Base-by-base conservation (phyloP, 1,139 yeast genomes). In the Geotrichum fermentans region DNA sequence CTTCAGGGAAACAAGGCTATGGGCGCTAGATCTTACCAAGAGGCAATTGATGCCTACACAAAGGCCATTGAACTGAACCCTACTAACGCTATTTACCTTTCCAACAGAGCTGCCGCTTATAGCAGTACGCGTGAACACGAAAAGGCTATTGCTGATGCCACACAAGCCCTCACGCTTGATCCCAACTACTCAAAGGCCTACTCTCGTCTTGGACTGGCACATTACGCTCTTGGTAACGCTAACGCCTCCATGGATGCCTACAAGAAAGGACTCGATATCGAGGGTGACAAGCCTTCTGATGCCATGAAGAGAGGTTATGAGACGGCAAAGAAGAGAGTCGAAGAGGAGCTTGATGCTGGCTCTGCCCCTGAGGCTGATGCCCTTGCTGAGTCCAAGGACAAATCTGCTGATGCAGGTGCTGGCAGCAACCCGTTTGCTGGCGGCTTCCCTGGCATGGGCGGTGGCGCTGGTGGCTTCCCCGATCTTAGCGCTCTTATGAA, bases 81-180 rank as follows among this genome's bases (percentile, higher is more conserved):
- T 46, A 66, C 75, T 14, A 89, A 89, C 65, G 90, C 89, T 14
- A 86, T 94, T 24, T 94, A 83, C 69, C 79, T 78, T 55, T 89
- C 97, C 32, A 92, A 92, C 72, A 80, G 99, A 65, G 97, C 99
- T 16, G 98, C 99, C 44, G 98, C 98, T 4, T 81, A 85, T 67
- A 86, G 96, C 16, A 87, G 96, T 7, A 65, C 78, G 40, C 77
- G 81, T 53, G 74, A 87, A 55, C 92, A 86, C 62, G 83, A 79
- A 16, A 72, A 77, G 56, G 98, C 99, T 1, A 79, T 85, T 41
- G 73, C 71, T 40, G 99, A 92, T 66, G 96, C 98, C 29, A 76
- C 82, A 62, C 72, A 73, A 52, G 96, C 98, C 38, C 80, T 88
- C 52, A 76, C 78, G 54, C 73, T 83, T 52, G 89, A 92, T 64